Conservation (phyloP, 257 asterid species). For the Solanum megistacrolobum region DNA sequence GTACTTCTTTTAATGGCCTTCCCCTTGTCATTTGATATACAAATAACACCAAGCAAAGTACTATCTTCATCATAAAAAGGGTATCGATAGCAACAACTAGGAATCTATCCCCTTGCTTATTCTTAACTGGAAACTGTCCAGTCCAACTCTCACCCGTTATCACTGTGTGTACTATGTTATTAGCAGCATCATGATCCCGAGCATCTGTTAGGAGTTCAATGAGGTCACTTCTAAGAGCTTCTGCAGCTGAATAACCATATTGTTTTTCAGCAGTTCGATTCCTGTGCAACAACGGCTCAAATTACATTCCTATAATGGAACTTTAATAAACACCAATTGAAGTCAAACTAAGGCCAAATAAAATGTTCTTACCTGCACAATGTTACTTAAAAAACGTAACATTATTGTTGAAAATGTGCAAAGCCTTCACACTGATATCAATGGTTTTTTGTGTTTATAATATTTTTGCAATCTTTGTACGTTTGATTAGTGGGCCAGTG, state of each 20-base stretch:
- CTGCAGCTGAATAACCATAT: slow-evolving; percentile 60
- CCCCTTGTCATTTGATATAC: slow-evolving; percentile 37
- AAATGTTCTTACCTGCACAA: background rate
- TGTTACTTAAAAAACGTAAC: background rate
- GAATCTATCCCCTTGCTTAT: slow-evolving; percentile 54
- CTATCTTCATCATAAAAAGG: slow-evolving; percentile 71
- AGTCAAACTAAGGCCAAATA: background rate
- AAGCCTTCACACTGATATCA: background rate
- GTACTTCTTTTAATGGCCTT: no score
- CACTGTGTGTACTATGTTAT: slow-evolving; percentile 38
- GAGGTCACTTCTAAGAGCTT: slow-evolving; percentile 52
- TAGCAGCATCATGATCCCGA: slow-evolving; percentile 32
- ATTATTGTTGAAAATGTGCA: background rate
- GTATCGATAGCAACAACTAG: slow-evolving; percentile 45
- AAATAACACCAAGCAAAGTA: slow-evolving; percentile 50
- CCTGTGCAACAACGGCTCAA: slow-evolving; percentile 37
- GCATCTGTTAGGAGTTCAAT: slow-evolving; percentile 44
- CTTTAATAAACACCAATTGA: background rate
- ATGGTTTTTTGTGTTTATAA: background rate
- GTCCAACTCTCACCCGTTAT: slow-evolving; percentile 65
- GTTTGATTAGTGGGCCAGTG: background rate
- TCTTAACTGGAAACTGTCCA: slow-evolving; percentile 65
- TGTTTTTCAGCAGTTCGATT: slow-evolving; percentile 63
- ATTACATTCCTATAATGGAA: background rate
- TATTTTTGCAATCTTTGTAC: background rate